Evolutionary conservation across 768 basidiomycete species (phyloP).

Genomic region (Lyophyllum atratum): DNA sequence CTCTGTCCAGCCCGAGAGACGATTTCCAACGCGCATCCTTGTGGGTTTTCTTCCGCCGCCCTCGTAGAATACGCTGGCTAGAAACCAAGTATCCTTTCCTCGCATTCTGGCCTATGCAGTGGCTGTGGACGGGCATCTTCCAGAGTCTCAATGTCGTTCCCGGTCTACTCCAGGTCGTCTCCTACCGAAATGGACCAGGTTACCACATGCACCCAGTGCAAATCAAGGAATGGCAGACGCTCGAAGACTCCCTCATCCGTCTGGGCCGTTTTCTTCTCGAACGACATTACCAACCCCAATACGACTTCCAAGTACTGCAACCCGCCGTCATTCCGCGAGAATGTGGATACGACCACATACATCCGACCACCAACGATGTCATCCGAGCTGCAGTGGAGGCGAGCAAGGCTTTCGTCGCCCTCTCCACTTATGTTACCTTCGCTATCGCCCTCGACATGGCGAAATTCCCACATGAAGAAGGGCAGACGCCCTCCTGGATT

Average conservation of each 20-base stretch:
- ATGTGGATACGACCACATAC: not conserved
- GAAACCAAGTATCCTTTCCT: not conserved
- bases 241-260: not conserved
- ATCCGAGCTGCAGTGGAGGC: not conserved
- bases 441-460: constrained; percentile 7
- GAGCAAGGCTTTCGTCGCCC: not conserved
- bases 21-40: not conserved
- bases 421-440: constrained; percentile 1
- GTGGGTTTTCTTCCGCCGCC: not conserved
- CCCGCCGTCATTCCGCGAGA: not conserved
- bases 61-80: constrained; percentile 4
- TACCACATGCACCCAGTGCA: not conserved
- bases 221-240: not conserved
- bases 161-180: not conserved
- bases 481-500: not conserved
- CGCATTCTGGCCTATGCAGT: constrained; percentile 7
- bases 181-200: not conserved
- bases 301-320: not conserved
- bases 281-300: not conserved
- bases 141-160: not conserved
- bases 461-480: not conserved
- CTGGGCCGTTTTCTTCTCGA: not conserved
- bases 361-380: not conserved
- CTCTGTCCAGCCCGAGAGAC: not conserved
- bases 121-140: not conserved